phyloP scores from a whole-genome alignment of 2,329 filamentous ascomycete genomes.

The Fusarium circinatum region DNA sequence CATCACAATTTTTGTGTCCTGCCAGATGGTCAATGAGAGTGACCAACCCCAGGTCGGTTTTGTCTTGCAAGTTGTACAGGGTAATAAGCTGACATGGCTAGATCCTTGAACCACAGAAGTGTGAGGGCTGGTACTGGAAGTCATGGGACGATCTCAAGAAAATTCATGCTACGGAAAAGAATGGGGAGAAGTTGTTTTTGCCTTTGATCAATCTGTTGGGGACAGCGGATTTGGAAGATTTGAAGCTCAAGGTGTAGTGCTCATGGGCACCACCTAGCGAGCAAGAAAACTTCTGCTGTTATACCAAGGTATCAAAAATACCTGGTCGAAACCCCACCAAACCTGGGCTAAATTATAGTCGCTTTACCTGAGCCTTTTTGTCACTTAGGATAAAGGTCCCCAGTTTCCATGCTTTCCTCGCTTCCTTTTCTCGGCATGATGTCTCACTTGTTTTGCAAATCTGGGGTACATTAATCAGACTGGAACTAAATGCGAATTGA shows the following conservation, averaged over 20 bases:
- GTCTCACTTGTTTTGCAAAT: background rate
- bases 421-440: background rate
- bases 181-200: slow-evolving; percentile 45
- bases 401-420: background rate
- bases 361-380: too few species aligned
- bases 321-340: background rate
- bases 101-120: slow-evolving; percentile 62
- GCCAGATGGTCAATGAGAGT: slow-evolving; percentile 57
- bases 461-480: background rate
- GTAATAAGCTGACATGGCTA: slow-evolving; percentile 1
- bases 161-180: slow-evolving; percentile 34
- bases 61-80: background rate
- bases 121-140: slow-evolving; percentile 61
- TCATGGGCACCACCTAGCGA: background rate
- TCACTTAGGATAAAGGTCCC: background rate
- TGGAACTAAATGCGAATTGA: background rate
- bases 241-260: slow-evolving; percentile 8
- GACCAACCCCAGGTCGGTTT: slow-evolving; percentile 64
- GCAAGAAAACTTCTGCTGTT: background rate
- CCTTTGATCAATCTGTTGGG: slow-evolving; percentile 48
- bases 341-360: accelerated
- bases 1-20: slow-evolving; percentile 75
- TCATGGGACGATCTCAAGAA: slow-evolving; percentile 55
- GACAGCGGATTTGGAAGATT: slow-evolving; percentile 28
- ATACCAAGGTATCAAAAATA: background rate